These are phyloP conservation scores for Linum tenue DNA, from an alignment of 345 rosid genomes.

Conservation along the genomic window DNA sequence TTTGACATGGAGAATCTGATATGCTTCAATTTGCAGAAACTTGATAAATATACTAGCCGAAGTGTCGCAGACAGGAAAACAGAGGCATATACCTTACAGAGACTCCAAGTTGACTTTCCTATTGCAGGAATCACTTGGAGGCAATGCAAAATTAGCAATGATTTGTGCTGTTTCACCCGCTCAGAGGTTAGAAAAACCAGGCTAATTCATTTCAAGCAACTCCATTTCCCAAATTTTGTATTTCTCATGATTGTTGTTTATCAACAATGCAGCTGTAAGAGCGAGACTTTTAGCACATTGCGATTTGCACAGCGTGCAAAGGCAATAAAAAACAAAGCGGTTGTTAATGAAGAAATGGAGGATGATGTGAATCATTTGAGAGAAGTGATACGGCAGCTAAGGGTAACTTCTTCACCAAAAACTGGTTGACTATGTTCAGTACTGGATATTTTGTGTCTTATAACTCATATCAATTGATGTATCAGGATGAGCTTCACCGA, in stretches of 20 bases:
- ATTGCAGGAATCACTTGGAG: slow-evolving; percentile 98
- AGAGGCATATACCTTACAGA: slow-evolving; percentile 97
- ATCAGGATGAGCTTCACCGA: slow-evolving; percentile 83
- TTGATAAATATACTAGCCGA: slow-evolving; percentile 98
- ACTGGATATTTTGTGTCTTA: not conserved
- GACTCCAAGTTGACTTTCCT: slow-evolving; percentile 95
- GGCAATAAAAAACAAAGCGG: slow-evolving; percentile 89
- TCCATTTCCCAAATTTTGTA: slow-evolving; percentile 2
- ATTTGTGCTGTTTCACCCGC: slow-evolving; percentile 93
- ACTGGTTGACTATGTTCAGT: not conserved
- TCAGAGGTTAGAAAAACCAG: slow-evolving; percentile 46
- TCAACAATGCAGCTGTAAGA: slow-evolving; percentile 63
- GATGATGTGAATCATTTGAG: slow-evolving; percentile 86
- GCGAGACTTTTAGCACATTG: slow-evolving; percentile 89
- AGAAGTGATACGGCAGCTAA: slow-evolving; percentile 79
- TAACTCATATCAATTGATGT: slow-evolving; percentile 5
- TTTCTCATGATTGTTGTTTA: slow-evolving; percentile 8
- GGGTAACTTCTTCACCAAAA: slow-evolving; percentile 32
- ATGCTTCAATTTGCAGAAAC: slow-evolving; percentile 51
- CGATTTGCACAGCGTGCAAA: slow-evolving; percentile 98
- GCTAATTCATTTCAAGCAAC: slow-evolving; percentile 5
- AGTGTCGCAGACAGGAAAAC: slow-evolving; percentile 91
- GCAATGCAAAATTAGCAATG: slow-evolving; percentile 97
- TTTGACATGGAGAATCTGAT: too few species aligned
- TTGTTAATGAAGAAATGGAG: slow-evolving; percentile 91